Evolutionary conservation across 495 filamentous ascomycete genomes (phyloP), one percentile per base, ranked within the genome.

Genomic region (Venustampulla echinocandica): DNA sequence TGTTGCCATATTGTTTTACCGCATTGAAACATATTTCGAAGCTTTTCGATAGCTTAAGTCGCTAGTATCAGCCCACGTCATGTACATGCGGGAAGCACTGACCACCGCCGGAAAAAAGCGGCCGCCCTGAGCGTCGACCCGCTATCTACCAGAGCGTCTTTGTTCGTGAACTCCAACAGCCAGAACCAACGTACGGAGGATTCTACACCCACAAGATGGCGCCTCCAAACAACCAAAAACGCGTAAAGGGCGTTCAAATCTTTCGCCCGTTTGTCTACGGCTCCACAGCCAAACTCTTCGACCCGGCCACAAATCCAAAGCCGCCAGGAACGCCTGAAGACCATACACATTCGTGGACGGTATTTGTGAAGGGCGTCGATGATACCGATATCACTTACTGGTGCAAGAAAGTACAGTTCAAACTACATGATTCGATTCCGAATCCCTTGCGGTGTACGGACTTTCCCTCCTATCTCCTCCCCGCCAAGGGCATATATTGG

Each of bases 321-420:
- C 81, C 84, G 6, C 64, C 73, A 47, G 74, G 77, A 52, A 74
- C 81, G 50, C 82, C 88, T 24, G 57, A 80, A 36, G 88, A 95
- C 65, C 92, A 98, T 70, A 97, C 90, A 22, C 93, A 95, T 66
- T 81, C 82, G 57, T 98, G 90, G 90, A 83, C 82, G 52, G 84
- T 98, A 32, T 96, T 86, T 62, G 86, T 98, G 42, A 84, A 83
- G 47, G 85, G 86, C 47, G 67, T 94, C 53, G 81, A 89, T 61
- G 84, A 81, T 61, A 79, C 83, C 54, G 85, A 94, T 67, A 83
- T 95, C 57, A 87, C 85, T 42, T 89, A 92, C 68, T 98, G 92
- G 85, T 75, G 97, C 53, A 87, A 89, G 46, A 92, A 95, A 58
- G 92, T 96, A 3, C 87, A 93, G 62, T 97, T 98, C 73, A 96